Evolutionary conservation across 805 yeast species (phyloP).

Genomic region (Starmerella riodocensis): DNA sequence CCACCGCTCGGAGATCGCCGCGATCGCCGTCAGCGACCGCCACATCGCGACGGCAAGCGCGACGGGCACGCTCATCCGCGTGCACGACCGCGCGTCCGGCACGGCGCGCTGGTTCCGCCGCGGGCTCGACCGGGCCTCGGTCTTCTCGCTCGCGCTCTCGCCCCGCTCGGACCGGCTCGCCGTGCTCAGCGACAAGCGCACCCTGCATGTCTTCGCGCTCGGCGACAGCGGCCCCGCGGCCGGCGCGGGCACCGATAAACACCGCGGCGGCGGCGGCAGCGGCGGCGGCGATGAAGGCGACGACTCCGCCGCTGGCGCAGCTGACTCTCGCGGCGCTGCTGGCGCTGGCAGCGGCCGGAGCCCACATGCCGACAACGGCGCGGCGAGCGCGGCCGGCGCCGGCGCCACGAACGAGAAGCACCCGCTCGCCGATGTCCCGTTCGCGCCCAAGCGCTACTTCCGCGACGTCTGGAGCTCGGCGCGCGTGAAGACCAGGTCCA

Average conservation of each 20-base stretch:
- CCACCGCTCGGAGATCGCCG: conserved; percentile 53
- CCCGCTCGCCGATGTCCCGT: conserved; percentile 47
- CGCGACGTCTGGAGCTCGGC: conserved; percentile 82
- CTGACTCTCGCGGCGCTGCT: too few species aligned
- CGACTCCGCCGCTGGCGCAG: too few species aligned
- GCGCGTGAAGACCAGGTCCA: conserved; percentile 41
- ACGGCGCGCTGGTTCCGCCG: conserved; percentile 75
- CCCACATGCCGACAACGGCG: too few species aligned
- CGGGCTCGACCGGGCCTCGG: conserved; percentile 73
- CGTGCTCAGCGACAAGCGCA: conserved; percentile 75
- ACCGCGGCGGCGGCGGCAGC: too few species aligned
- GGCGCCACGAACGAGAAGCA: conserved; percentile 38
- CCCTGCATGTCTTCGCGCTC: conserved; percentile 74
- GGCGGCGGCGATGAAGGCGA: too few species aligned
- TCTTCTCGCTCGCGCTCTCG: conserved; percentile 74
- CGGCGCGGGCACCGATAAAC: too few species aligned
- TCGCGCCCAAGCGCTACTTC: conserved; percentile 55
- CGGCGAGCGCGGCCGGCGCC: conserved; percentile 38
- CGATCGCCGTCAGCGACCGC: conserved; percentile 50
- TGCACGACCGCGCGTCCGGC: conserved; percentile 53
- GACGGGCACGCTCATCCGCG: conserved; percentile 66
- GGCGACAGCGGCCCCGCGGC: too few species aligned
- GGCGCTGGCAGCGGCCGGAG: too few species aligned
- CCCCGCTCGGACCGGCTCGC: conserved; percentile 67
- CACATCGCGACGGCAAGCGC: conserved; percentile 71